These are phyloP conservation scores for Aurifilum marmelostoma DNA, from an alignment of 2,329 filamentous ascomycete species.

Conservation along the genomic window DNA sequence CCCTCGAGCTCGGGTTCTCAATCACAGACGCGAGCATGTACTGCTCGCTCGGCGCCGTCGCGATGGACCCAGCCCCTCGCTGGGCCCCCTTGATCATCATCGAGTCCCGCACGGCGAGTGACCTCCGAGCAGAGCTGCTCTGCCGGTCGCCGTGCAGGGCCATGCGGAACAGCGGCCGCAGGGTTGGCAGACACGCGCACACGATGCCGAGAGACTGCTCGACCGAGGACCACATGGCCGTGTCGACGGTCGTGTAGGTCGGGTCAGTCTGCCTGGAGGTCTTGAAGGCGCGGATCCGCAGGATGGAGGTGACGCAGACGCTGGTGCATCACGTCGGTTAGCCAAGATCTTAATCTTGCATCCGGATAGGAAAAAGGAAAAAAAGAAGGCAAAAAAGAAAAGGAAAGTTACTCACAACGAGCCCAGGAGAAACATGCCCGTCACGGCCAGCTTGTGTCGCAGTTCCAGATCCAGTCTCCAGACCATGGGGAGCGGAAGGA, in stretches of 20 bases:
- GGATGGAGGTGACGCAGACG: constrained; percentile 13
- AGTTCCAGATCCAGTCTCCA: constrained; percentile 10
- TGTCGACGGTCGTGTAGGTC: constrained; percentile 18
- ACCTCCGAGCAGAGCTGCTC: not conserved
- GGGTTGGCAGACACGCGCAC: constrained; percentile 18
- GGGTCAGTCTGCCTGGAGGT: constrained; percentile 5
- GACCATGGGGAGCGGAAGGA: constrained; percentile 15
- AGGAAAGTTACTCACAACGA: constrained; percentile 5
- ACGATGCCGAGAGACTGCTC: constrained; percentile 18
- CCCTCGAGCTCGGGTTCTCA: constrained; percentile 4
- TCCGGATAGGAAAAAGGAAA: not conserved
- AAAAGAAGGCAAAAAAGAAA: not conserved
- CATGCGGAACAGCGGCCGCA: constrained; percentile 13
- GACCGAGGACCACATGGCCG: constrained; percentile 16
- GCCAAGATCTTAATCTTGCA: not conserved
- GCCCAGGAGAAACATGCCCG: constrained; percentile 17
- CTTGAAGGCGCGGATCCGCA: constrained; percentile 13
- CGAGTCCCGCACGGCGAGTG: not conserved
- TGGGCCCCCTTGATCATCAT: not conserved
- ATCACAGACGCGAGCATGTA: constrained; percentile 2
- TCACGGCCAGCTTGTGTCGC: constrained; percentile 9
- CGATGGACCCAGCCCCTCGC: not conserved
- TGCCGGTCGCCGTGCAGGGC: not conserved
- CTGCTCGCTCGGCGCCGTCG: constrained; percentile 5
- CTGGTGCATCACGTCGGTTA: not conserved